Evolutionary conservation across 176 grass and related monocot genomes (phyloP), one percentile per base, ranked within the genome.

Genomic region (Typha latifolia): DNA sequence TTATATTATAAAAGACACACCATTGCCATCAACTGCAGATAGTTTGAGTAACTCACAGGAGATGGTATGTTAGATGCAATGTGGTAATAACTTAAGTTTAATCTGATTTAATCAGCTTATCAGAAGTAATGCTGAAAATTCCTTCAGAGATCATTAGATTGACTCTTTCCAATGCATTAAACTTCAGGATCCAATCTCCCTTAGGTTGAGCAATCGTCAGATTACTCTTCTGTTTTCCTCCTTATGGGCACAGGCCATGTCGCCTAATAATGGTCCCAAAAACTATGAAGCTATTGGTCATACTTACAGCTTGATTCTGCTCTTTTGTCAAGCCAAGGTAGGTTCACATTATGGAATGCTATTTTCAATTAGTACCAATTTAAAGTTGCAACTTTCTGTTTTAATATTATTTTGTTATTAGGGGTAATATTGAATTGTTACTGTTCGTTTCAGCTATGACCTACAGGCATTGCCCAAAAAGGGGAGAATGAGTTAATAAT

Each of bases 221-320:
- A 85, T 99, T 47, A 93, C 83, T 62, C 89, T 99, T 83, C 66
- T 99, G 69, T 64, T 99, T 32, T 87, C 94, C 66, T 99, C 89
- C 68, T 87, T 99, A 72, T 99, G 94, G 94, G 86, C 86, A 72
- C 94, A 99, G 79, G 89, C 86, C 15, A 79, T 66, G 74, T 99
- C 86, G 48, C 84, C 70, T 69, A 74, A 78, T 81, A 99, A 93
- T 73, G 75, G 72, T 85, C 94, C 89, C 68, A 76, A 85, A 47
- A 99, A 93, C 62, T 99, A 93, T 74, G 89, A 99, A 93, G 94
- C 94, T 47, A 93, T 99, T 83, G 94, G 89, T 75, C 82, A 99
- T 82, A 89, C 89, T 62, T 99, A 93, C 76, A 86, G 94, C 70
- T 78, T 99, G 73, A 79, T 83, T 69, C 69, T 99, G 53, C 70